Base-by-base conservation (phyloP, 2,329 filamentous ascomycete species). In the Erysiphe pisi region DNA sequence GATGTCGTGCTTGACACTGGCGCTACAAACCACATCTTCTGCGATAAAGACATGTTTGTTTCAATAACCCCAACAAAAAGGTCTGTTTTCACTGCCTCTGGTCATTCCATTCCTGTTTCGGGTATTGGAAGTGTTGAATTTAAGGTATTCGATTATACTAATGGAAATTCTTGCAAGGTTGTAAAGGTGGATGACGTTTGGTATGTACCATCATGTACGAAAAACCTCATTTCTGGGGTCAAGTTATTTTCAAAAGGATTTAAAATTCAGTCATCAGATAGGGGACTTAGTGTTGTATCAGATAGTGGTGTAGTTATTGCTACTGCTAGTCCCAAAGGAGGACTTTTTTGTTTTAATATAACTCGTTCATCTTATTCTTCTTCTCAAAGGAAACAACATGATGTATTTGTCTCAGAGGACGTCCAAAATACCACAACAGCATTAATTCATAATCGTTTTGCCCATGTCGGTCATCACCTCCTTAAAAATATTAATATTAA, bases 161-260 rank as follows among this genome's bases (percentile, higher is more conserved):
- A 8, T 45, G 22, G 45, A 47, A 25, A 47, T 14, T 16, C 36
- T 14, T 16, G 61, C 63, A 70, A 70, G 18, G 40, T 40, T 0
- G 40, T 70, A n/a, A 20, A 40, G 14, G 40, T 70, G 25, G 43
- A 74, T 28, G 14, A 74, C 20, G 70, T 74, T 4, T 74, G 70
- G 70, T 74, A 52, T 52, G 36, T 74, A 11, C 70, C 70, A 25
- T 49, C 40, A 0, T 74, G 70, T n/a, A 74, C 70, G 11, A 47
- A 28, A 49, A 74, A 74, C 18, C 70, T 65, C 20, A 31, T 65
- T n/a, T n/a, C n/a, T n/a, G n/a, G n/a, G n/a, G n/a, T n/a, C n/a
- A n/a, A n/a, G n/a, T n/a, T n/a, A n/a, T n/a, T n/a, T n/a, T 43
- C 11, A 43, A 6, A 43, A 43, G 56, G 56, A 14, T 61, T 22